Conservation (phyloP, 2,329 filamentous ascomycete species). For the Scytalidium lignicola region DNA sequence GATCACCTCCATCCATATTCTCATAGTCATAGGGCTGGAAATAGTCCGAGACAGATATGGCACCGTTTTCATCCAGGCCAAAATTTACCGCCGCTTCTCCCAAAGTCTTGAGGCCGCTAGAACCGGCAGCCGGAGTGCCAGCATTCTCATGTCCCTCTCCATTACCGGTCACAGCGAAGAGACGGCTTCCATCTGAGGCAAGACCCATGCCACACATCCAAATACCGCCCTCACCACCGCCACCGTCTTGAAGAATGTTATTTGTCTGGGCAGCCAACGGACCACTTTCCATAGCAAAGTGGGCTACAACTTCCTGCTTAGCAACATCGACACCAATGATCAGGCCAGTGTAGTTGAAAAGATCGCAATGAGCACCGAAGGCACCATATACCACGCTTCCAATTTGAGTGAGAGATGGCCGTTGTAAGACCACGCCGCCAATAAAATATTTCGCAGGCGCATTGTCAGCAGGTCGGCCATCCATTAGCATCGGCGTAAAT, state of each 20-base stretch:
- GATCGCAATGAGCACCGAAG: conserved; percentile 51
- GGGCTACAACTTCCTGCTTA: conserved; percentile 26
- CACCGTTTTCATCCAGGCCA: conserved; percentile 26
- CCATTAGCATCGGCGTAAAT: conserved; percentile 41
- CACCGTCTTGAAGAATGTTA: conserved; percentile 23
- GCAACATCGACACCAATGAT: conserved; percentile 44
- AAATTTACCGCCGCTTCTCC: conserved; percentile 42
- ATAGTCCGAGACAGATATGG: conserved; percentile 31
- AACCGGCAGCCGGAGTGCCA: conserved; percentile 28
- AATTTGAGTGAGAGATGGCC: conserved; percentile 41
- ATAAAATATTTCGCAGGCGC: conserved; percentile 43
- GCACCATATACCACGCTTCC: conserved; percentile 45
- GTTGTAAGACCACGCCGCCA: conserved; percentile 47
- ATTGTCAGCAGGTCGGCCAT: conserved; percentile 41
- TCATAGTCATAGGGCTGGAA: conserved; percentile 38
- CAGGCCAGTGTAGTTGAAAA: conserved; percentile 51
- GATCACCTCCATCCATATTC: conserved; percentile 32
- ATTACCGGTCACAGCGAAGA: conserved; percentile 29
- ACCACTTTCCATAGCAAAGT: conserved; percentile 36
- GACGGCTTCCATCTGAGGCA: conserved; percentile 24
- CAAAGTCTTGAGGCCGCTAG: conserved; percentile 28
- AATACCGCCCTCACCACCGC: conserved; percentile 32
- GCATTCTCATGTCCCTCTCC: conserved; percentile 29
- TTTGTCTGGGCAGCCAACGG: conserved; percentile 22
- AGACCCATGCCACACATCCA: conserved; percentile 32